Base-by-base conservation (phyloP, 2,329 filamentous ascomycete genomes). In the Sclerotinia subarctica region DNA sequence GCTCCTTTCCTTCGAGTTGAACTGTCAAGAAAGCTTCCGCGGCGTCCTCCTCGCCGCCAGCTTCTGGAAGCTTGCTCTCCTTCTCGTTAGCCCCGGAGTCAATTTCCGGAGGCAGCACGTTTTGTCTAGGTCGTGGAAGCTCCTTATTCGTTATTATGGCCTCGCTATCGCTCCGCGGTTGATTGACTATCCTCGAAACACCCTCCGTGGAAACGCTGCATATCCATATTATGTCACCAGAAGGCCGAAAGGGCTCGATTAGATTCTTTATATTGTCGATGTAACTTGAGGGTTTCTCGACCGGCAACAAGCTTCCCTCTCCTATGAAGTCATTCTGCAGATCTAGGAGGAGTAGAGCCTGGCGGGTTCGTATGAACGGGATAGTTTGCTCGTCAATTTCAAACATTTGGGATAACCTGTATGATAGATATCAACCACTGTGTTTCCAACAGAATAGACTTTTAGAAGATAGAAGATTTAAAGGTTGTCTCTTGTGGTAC, bases 241-340 rank as follows among this genome's bases (percentile, higher is more conserved):
- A 83, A 59, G 85, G 81, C 71, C 94, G 91, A 75, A 98, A 97
- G 21, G 85, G 85, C 15, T 85, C 84, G 53, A 89, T 88, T 2
- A 98, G 82, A 8, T 84, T 79, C 26, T 88, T 81, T 53, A 93
- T 85, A 38, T 86, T 87, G 51, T 89, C 83, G 56, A 95, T 78
- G 70, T 94, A 92, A 13, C 86, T 86, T 5, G 84, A 79, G 3
- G 88, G 87, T 54, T 86, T 84, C 47, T 81, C 81, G 63, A 94
- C 86, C 17, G 88, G 85, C 26, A 97, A 79, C 35, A 88, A 85
- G 66, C 91, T 90, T 63, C 87, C 83, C 1, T 86, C 80, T 8
- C 87, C 83, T 68, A 96, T 81, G 75, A 98, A 97, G 78, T 97
- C 94, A 74, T 96, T 93, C 76, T 98, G 95, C 47, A 96, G 86